phyloP scores from a whole-genome alignment of 768 basidiomycete genomes.

The Boletus patriciae region DNA sequence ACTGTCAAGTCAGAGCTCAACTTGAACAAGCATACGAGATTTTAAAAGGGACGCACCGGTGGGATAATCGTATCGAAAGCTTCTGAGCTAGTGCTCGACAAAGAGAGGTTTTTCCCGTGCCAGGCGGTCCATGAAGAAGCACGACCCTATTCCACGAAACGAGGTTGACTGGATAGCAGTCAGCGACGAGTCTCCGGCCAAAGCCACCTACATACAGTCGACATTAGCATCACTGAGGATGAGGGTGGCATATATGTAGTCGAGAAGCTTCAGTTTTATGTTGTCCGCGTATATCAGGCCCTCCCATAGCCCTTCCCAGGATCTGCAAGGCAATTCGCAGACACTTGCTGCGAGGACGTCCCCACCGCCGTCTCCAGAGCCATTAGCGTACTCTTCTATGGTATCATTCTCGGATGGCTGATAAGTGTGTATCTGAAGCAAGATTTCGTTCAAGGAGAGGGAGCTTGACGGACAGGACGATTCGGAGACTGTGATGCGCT shows the following conservation, averaged over 20 bases:
- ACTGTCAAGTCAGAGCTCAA: conserved; percentile 40
- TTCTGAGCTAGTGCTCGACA: conserved; percentile 96
- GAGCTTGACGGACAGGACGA: conserved; percentile 59
- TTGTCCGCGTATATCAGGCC: conserved; percentile 81
- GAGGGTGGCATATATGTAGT: conserved; percentile 94
- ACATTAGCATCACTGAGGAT: conserved; percentile 88
- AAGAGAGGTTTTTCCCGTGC: conserved; percentile 95
- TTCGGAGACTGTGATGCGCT: conserved; percentile 73
- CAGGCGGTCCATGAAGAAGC: conserved; percentile 93
- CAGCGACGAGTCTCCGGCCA: not conserved
- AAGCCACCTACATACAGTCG: conserved; percentile 58
- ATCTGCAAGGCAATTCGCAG: conserved; percentile 79
- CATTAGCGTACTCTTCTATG: conserved; percentile 72
- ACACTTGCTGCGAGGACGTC: conserved; percentile 87
- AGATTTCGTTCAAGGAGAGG: conserved; percentile 55
- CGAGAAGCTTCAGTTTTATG: conserved; percentile 84
- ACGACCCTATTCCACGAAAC: conserved; percentile 96
- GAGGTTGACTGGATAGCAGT: conserved; percentile 64
- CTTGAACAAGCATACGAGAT: conserved; percentile 1
- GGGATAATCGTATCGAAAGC: conserved; percentile 83
- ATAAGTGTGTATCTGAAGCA: conserved; percentile 85
- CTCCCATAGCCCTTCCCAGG: conserved; percentile 92
- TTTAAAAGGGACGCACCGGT: conserved; percentile 51
- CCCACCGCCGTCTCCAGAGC: conserved; percentile 54
- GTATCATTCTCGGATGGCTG: conserved; percentile 68